Conservation (phyloP, 305 asterid species). For the Ruellia speciosa region DNA sequence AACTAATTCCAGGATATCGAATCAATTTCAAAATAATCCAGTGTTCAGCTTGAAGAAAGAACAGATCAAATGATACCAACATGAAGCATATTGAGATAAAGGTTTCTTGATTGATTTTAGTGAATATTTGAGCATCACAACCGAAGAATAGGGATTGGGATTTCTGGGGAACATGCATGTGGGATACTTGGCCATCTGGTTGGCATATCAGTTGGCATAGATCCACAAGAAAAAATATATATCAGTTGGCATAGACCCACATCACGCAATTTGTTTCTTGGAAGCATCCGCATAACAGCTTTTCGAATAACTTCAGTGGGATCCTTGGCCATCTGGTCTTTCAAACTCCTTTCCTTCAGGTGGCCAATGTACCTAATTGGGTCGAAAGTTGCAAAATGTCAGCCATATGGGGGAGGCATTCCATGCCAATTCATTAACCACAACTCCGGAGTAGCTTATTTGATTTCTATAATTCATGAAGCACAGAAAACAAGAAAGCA, state of each 20-base stretch:
- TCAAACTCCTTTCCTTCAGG: constrained; percentile 87
- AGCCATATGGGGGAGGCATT: not conserved
- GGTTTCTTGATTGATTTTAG: no score
- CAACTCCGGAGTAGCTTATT: no score
- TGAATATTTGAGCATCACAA: no score
- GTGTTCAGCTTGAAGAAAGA: no score
- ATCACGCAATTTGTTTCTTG: constrained; percentile 85
- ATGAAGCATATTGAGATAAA: no score
- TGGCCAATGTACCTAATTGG: constrained; percentile 65
- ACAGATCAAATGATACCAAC: no score
- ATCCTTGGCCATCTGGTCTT: constrained; percentile 93
- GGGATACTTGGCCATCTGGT: no score
- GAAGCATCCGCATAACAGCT: constrained; percentile 96
- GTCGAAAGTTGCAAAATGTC: constrained; percentile 12
- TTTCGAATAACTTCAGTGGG: constrained; percentile 94
- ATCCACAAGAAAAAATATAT: constrained; percentile 12
- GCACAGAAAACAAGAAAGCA: constrained; percentile 13
- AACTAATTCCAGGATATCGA: no score
- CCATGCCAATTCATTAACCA: no score
- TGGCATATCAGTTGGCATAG: not conserved
- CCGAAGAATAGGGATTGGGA: not conserved
- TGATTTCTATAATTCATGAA: constrained; percentile 3
- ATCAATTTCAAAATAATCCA: no score
- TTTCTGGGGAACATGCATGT: not conserved
- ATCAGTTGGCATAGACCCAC: constrained; percentile 39